Evolutionary conservation across 1,139 yeast species (phyloP), one percentile per base, ranked within the genome.

Genomic region (Taphrina pruni): DNA sequence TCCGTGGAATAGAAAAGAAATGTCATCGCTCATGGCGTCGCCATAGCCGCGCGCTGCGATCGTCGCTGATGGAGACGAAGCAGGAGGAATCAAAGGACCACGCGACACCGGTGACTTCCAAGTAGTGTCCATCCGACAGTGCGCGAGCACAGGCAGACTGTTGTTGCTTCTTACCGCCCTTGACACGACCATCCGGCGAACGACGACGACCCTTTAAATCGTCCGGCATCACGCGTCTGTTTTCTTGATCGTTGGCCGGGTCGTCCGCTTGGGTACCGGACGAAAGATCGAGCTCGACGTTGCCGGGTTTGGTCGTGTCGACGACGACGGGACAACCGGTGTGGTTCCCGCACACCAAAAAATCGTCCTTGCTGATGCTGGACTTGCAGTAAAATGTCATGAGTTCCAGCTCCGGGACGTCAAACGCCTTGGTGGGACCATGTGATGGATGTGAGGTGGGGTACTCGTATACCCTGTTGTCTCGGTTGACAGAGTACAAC

Each of bases 321-420:
- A 64, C 21, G n/a, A 64, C 35, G 39, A 55, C 61, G 5, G 67
- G 67, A 7, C 26, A 14, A 1, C 67, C 67, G 14, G 12, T 45
- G 32, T 51, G 8, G 21, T 64, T 64, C 20, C 67, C 67, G 55
- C 67, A 64, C 17, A 52, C 61, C 55, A 64, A 39, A 36, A 64
- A 55, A 32, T 52, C 67, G 38, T 64, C 61, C 26, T 55, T 45
- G 54, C 61, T 54, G 56, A 64, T 48, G 11, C 41, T 17, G 12
- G 52, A 26, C 12, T 64, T 54, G 57, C 60, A 45, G 39, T 55
- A 64, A 32, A 64, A 64, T 14, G 67, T 14, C 21, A 17, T 48
- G 36, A 64, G 41, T 20, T 48, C 50, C 56, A 64, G 12, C n/a
- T 38, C 61, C 11, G 67, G 61, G n/a, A 46, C 35, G 9, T 55